Evolutionary conservation across 164 flowering plant genomes (phyloP), one percentile per base, ranked within the genome.

Genomic region (Hamamelis virginiana): DNA sequence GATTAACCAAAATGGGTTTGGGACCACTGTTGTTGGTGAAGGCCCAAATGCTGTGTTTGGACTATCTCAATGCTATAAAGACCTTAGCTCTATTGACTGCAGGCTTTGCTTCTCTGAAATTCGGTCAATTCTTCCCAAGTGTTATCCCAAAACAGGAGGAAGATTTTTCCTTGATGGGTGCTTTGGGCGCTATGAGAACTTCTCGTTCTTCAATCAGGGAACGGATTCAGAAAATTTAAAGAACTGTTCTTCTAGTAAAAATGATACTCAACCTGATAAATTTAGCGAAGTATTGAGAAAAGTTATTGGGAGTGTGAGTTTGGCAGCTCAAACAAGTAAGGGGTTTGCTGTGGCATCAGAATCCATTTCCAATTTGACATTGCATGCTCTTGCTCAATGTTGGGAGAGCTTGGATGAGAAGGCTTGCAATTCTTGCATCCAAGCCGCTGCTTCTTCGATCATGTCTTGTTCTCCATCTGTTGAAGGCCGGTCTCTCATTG

Each of bases 31-130:
- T 25, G 53, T 52, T 14, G 71, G 71, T 21, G 23, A 38, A 22
- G 72, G 45, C 19, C 68, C 63, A 44, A 58, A 67, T 33, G 53
- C 67, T 26, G 41, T 48, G 10, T 73, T 51, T 46, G 76, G 67
- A n/a, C 67, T 73, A 43, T 62, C 71, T 25, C 76, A 73, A 55
- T 73, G 76, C 66, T 73, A 51, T n/a, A 64, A 46, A 21, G 76
- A 73, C 48, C 76, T 73, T 55, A 52, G 48, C 41, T 50, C 71
- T 14, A 47, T 55, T 38, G 76, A 73, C 59, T 73, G 76, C 41
- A 47, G 26, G 5, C 56, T 73, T 33, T 73, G 76, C 68, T 73
- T 52, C 21, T 55, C 71, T 26, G 67, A 73, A 47, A 63, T 69
- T 22, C 41, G 65, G 21, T 47, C 65, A 1, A 46, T 47, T 26